Evolutionary conservation across 1,284 basidiomycete genomes (phyloP).

Genomic region (Cryptococcus sp.): DNA sequence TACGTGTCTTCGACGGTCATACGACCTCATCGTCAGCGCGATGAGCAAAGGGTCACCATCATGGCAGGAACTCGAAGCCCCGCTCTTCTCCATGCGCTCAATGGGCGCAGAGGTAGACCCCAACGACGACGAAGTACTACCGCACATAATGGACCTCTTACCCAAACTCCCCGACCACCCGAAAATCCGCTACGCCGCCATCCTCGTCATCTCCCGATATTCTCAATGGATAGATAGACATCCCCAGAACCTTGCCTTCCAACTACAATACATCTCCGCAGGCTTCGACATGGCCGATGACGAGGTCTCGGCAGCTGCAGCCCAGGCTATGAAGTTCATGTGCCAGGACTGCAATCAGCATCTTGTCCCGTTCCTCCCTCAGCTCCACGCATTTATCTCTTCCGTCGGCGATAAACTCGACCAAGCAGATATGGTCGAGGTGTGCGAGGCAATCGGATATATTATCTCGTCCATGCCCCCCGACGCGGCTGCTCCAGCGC

Average conservation of each 20-base stretch:
- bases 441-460: constrained; percentile 93
- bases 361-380: constrained; percentile 86
- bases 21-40: constrained; percentile 75
- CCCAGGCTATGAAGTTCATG: constrained; percentile 93
- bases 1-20: constrained; percentile 76
- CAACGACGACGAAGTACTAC: constrained; percentile 79
- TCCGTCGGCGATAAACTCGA: constrained; percentile 73
- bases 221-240: constrained; percentile 95
- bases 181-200: constrained; percentile 88
- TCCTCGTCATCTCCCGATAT: constrained; percentile 93
- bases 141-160: constrained; percentile 93
- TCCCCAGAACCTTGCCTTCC: constrained; percentile 80
- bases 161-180: constrained; percentile 89
- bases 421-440: constrained; percentile 85
- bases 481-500: constrained; percentile 77
- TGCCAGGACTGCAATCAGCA: constrained; percentile 98
- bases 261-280: constrained; percentile 86
- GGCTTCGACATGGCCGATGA: constrained; percentile 81
- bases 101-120: constrained; percentile 95
- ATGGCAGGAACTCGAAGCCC: constrained; percentile 98
- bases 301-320: constrained; percentile 90
- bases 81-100: constrained; percentile 94
- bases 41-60: constrained; percentile 58
- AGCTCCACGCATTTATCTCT: constrained; percentile 84
- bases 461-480: constrained; percentile 88